These are phyloP conservation scores for Dillenia suffruticosa DNA, from an alignment of 164 flowering plant species.

Conservation along the genomic window DNA sequence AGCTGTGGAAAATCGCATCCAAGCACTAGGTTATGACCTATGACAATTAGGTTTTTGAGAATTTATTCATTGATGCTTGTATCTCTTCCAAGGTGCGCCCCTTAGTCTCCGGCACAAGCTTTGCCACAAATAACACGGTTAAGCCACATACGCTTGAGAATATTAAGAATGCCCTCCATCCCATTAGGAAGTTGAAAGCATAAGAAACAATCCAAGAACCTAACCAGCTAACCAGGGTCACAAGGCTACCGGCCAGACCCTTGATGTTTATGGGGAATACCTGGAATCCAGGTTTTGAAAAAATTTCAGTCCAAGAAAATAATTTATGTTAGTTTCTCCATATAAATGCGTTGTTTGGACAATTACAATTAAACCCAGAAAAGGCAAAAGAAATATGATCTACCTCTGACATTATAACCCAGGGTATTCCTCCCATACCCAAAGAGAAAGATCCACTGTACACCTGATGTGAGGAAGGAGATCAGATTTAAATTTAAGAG, in stretches of 20 bases:
- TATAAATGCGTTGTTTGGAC: too few relatives aligned
- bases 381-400: background rate
- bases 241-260: conserved; percentile 61
- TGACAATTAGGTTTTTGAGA: too few relatives aligned
- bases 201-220: conserved; percentile 45
- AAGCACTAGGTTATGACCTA: too few relatives aligned
- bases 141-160: conserved; percentile 35
- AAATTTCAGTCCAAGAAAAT: too few relatives aligned
- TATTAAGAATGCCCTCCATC: conserved; percentile 60
- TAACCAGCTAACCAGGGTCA: conserved; percentile 37
- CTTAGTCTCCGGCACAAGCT: conserved; percentile 71
- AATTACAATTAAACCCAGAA: too few relatives aligned
- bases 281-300: conserved; percentile 21
- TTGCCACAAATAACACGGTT: conserved; percentile 42
- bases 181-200: conserved; percentile 45
- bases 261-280: conserved; percentile 65
- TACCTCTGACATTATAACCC: conserved; percentile 96
- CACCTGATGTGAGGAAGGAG: conserved; percentile 28
- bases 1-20: too few relatives aligned
- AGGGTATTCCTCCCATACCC: conserved; percentile 88
- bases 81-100: conserved; percentile 69
- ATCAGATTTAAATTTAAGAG: too few relatives aligned
- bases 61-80: conserved; percentile 39
- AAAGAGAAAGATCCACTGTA: conserved; percentile 67
- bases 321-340: too few relatives aligned